These are phyloP conservation scores for Raddia guianensis DNA, from an alignment of 176 grass and related monocot species.

Conservation along the genomic window DNA sequence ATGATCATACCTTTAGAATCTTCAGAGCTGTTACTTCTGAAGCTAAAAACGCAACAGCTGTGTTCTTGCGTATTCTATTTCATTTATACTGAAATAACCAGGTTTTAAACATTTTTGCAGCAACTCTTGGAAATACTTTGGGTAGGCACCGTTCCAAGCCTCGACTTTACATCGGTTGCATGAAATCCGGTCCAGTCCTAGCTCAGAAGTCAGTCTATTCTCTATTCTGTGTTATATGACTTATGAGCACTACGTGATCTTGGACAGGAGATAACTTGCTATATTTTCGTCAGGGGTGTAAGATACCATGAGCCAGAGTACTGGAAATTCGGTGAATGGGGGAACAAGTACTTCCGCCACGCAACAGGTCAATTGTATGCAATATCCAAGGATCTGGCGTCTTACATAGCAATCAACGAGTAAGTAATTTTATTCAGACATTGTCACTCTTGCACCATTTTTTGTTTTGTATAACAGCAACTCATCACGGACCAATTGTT, in stretches of 20 bases:
- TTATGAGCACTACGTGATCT: background rate
- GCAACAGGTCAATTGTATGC: conserved; percentile 58
- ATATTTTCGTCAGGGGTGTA: conserved; percentile 41
- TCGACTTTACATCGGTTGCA: conserved; percentile 83
- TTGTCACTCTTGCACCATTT: background rate
- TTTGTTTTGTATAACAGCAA: background rate
- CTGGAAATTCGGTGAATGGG: conserved; percentile 70
- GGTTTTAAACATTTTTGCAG: conserved; percentile 38
- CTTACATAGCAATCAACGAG: conserved; percentile 67
- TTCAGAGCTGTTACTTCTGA: background rate
- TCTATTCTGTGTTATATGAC: background rate
- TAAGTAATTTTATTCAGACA: conserved; percentile 19
- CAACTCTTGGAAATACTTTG: conserved; percentile 75
- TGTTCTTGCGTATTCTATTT: background rate
- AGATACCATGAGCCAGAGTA: conserved; percentile 67
- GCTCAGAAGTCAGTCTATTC: conserved; percentile 79
- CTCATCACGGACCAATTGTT: conserved; percentile 21
- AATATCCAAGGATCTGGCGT: conserved; percentile 66
- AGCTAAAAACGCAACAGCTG: background rate
- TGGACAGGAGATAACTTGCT: background rate
- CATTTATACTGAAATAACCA: background rate
- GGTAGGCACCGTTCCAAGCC: conserved; percentile 73
- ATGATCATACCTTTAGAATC: background rate
- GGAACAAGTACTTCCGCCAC: conserved; percentile 66
- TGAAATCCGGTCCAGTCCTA: conserved; percentile 89